Evolutionary conservation across 257 asterid species (phyloP).

Genomic region (Przewalskia tangutica): DNA sequence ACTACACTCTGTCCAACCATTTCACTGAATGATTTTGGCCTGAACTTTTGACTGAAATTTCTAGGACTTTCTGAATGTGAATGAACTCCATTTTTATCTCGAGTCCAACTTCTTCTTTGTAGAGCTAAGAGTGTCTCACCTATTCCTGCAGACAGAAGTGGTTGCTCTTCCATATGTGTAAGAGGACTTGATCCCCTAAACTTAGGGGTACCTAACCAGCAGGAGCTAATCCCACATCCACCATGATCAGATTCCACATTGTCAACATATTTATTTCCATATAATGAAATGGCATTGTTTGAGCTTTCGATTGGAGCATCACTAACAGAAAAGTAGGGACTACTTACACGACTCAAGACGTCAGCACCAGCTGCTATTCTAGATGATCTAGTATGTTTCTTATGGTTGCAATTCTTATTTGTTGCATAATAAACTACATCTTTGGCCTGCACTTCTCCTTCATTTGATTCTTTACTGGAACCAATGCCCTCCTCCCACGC

Average conservation of each 20-base stretch:
- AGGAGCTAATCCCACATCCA: constrained; percentile 72
- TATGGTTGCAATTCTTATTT: constrained; percentile 11
- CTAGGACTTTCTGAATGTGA: constrained; percentile 45
- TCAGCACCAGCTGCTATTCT: constrained; percentile 32
- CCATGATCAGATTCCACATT: constrained; percentile 38
- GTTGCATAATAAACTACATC: constrained; percentile 14
- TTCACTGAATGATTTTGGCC: constrained; percentile 66
- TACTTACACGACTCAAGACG: constrained; percentile 28
- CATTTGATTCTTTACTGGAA: constrained; percentile 46
- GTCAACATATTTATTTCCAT: constrained; percentile 36
- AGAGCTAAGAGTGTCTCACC: constrained; percentile 10
- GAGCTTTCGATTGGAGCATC: constrained; percentile 25
- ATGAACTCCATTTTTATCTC: constrained; percentile 14
- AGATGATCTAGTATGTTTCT: constrained; percentile 22
- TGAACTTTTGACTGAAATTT: constrained; percentile 49
- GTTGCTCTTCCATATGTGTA: constrained; percentile 35
- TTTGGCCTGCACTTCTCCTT: constrained; percentile 19
- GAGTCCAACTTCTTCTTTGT: constrained; percentile 15
- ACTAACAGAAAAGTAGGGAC: constrained; percentile 33
- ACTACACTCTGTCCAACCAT: constrained; percentile 66
- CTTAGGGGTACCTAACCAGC: constrained; percentile 60
- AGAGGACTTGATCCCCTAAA: constrained; percentile 30
- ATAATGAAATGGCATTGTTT: constrained; percentile 19
- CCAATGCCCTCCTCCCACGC: constrained; percentile 31
- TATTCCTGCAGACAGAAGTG: constrained; percentile 34